Base-by-base conservation (phyloP, 176 grass and related monocot species). In the Eleusine indica region DNA sequence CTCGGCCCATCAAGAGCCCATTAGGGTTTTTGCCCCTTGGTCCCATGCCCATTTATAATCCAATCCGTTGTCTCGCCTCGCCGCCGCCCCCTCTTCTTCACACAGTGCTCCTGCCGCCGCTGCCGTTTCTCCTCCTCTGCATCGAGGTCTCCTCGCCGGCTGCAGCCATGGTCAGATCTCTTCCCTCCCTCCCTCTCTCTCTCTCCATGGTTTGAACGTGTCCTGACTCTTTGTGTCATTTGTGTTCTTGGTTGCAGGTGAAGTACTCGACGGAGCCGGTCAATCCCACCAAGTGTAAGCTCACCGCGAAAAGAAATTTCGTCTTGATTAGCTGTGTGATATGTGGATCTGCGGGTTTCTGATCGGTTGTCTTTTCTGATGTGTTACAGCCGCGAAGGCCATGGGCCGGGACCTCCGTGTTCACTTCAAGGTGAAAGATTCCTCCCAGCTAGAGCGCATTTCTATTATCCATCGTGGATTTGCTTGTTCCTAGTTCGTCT, bases 351-450 rank as follows among this genome's bases (percentile, higher is more conserved):
- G 58, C n/a, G 7, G 58, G 58, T 60, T 62, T 28, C 58, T 62
- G n/a, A 62, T 62, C 9, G 8, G 0, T 25, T 25, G 7, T 25
- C 11, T n/a, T 62, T 18, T 62, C 2, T 62, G n/a, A 62, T 28
- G 58, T 9, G 3, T 56, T 56, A 19, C 58, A 62, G 58, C 58
- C 7, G 58, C 58, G n/a, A 62, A 62, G 58, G 58, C 58, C 7
- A 62, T 62, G 58, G 58, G 58, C 21, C 58, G 58, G n/a, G 58
- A 62, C n/a, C 58, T 62, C 7, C 58, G 58, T 62, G 58, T 62
- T 62, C 58, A 62, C 58, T 62, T 62, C 58, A 62, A 62, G 58
- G 58, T 62, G 17, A 57, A 18, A 57, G 17, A 17, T 84, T 19
- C 9, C 42, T 29, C 7, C 22, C 17, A 38, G 10, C 57, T 14